Conservation (phyloP, 2,329 filamentous ascomycete genomes). For the Penicillium brasilianum region DNA sequence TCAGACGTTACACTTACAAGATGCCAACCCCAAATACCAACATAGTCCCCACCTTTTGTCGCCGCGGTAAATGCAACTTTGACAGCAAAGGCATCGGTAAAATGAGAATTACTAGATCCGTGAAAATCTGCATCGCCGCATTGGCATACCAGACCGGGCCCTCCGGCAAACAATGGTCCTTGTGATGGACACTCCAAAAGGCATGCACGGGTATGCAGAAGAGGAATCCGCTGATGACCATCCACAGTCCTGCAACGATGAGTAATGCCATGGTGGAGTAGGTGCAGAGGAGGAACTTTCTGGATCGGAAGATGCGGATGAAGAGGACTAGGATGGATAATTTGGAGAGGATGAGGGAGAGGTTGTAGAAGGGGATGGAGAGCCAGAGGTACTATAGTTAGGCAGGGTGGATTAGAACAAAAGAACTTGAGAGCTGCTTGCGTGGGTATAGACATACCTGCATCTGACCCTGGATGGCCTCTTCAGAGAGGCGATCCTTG, state of each 20-base stretch:
- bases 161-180: constrained; percentile 28
- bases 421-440: no score
- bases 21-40: constrained; percentile 37
- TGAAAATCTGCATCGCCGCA: constrained; percentile 35
- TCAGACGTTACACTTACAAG: no score
- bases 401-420: neutral
- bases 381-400: constrained; percentile 35
- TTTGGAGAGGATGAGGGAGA: constrained; percentile 39
- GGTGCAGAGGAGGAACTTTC: constrained; percentile 26
- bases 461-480: constrained; percentile 24
- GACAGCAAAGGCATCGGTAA: constrained; percentile 35
- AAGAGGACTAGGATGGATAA: constrained; percentile 40
- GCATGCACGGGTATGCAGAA: constrained; percentile 33
- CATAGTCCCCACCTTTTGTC: constrained; percentile 34
- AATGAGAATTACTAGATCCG: constrained; percentile 33
- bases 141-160: constrained; percentile 36
- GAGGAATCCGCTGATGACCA: constrained; percentile 34
- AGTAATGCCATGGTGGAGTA: constrained; percentile 28
- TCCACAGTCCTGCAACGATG: constrained; percentile 34
- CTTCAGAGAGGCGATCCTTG: constrained; percentile 2
- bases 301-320: constrained; percentile 37
- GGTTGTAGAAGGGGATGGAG: constrained; percentile 44
- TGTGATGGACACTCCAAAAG: constrained; percentile 29
- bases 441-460: constrained; percentile 23
- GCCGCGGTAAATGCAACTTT: constrained; percentile 28